phyloP scores from a whole-genome alignment of 2,329 filamentous ascomycete genomes.

The Orbilia brochopaga region DNA sequence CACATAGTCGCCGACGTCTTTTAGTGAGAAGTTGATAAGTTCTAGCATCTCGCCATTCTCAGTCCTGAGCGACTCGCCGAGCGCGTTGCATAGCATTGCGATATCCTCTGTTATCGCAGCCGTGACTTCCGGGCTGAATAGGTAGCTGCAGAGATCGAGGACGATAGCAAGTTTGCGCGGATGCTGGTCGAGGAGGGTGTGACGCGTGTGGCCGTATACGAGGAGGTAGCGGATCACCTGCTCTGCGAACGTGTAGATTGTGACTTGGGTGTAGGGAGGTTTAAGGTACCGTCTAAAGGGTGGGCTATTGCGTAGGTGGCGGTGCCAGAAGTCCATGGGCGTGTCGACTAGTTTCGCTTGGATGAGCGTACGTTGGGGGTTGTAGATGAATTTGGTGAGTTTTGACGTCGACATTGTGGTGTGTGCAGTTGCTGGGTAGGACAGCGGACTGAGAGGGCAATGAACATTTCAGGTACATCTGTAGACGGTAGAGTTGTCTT shows the following conservation, averaged over 20 bases:
- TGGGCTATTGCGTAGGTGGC: background rate
- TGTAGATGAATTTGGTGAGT: background rate
- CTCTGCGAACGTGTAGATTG: background rate
- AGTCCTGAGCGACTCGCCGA: constrained; percentile 1
- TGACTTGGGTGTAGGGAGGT: background rate
- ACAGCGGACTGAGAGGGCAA: too few relatives aligned
- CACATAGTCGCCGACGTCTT: too few relatives aligned
- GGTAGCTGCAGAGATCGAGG: constrained; percentile 14
- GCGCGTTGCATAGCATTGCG: background rate
- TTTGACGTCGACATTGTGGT: too few relatives aligned
- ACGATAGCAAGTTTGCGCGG: constrained; percentile 22
- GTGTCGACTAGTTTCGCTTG: too few relatives aligned
- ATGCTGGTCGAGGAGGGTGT: constrained; percentile 1
- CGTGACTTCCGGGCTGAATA: constrained; percentile 5
- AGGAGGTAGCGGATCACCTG: constrained; percentile 7
- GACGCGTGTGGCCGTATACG: constrained; percentile 9
- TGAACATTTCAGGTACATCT: too few relatives aligned
- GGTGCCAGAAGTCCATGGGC: too few relatives aligned
- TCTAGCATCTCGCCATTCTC: constrained; percentile 10
- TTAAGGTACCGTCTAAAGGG: background rate
- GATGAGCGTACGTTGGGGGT: background rate
- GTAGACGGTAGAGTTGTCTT: too few relatives aligned
- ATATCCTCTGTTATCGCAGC: background rate
- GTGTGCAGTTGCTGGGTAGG: too few relatives aligned
- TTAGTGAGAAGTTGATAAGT: background rate